Conservation (phyloP, 805 yeast genomes). For the Barnettozyma populi region DNA sequence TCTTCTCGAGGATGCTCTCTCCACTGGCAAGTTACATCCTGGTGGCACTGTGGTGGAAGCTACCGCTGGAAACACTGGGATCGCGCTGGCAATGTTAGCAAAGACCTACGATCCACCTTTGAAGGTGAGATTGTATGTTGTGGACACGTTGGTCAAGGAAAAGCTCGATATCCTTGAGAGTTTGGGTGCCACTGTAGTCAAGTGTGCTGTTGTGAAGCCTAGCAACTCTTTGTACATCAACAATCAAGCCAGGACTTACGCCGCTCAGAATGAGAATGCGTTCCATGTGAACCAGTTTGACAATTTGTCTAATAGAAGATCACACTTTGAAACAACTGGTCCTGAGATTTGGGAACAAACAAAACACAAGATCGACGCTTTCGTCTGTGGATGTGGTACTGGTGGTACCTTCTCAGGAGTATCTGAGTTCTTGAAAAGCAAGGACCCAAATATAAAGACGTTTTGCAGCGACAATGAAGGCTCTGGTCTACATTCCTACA, state of each 20-base stretch:
- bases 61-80: slow-evolving; percentile 84
- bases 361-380: slow-evolving; percentile 47
- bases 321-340: slow-evolving; percentile 67
- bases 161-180: slow-evolving; percentile 53
- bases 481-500: slow-evolving; percentile 46
- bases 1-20: slow-evolving; percentile 56
- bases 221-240: slow-evolving; percentile 43
- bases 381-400: slow-evolving; percentile 76
- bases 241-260: slow-evolving; percentile 27
- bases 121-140: slow-evolving; percentile 69
- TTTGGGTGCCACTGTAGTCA: slow-evolving; percentile 59
- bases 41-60: slow-evolving; percentile 76
- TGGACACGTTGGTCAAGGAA: slow-evolving; percentile 71
- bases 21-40: slow-evolving; percentile 45
- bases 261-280: slow-evolving; percentile 39
- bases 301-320: slow-evolving; percentile 66
- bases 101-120: slow-evolving; percentile 23
- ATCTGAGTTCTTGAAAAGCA: slow-evolving; percentile 52
- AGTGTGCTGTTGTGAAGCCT: slow-evolving; percentile 59
- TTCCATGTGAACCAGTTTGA: slow-evolving; percentile 81
- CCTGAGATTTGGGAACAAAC: slow-evolving; percentile 73
- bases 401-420: slow-evolving; percentile 86
- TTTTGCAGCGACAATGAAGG: slow-evolving; percentile 81
- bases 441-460: slow-evolving; percentile 34
- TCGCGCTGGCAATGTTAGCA: slow-evolving; percentile 69